Evolutionary conservation across 2,329 filamentous ascomycete species (phyloP).

Genomic region (Paramyrothecium sp.): DNA sequence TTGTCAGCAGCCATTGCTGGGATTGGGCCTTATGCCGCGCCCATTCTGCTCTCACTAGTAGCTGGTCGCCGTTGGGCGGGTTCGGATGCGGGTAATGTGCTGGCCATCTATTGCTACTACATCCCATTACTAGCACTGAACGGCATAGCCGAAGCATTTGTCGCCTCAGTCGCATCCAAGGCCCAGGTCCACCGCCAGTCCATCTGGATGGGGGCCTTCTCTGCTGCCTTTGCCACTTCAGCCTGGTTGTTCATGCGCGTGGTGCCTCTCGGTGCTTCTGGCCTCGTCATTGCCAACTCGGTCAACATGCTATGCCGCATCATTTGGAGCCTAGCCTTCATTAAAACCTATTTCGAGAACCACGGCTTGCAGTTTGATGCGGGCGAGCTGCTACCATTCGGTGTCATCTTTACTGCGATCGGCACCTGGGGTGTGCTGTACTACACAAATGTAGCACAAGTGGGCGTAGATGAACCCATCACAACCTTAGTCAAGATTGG

Average conservation of each 20-base stretch:
- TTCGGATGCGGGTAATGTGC: slow-evolving; percentile 69
- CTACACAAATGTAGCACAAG: slow-evolving; percentile 19
- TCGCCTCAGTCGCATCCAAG: slow-evolving; percentile 79
- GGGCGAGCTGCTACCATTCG: slow-evolving; percentile 22
- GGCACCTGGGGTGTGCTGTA: slow-evolving; percentile 23
- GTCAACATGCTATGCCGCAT: slow-evolving; percentile 90
- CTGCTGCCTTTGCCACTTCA: slow-evolving; percentile 68
- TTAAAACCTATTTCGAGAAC: slow-evolving; percentile 59
- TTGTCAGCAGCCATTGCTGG: slow-evolving; percentile 67
- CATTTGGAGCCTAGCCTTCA: slow-evolving; percentile 74
- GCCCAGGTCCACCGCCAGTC: slow-evolving; percentile 75
- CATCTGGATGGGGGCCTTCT: slow-evolving; percentile 81
- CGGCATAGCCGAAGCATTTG: slow-evolving; percentile 88
- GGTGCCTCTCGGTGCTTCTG: slow-evolving; percentile 68
- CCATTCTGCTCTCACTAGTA: slow-evolving; percentile 69
- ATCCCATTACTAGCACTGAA: slow-evolving; percentile 91
- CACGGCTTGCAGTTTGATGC: slow-evolving; percentile 34
- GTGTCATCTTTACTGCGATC: slow-evolving; percentile 22
- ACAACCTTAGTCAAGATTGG: slow-evolving; percentile 44
- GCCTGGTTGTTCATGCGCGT: slow-evolving; percentile 75
- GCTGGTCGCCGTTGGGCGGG: slow-evolving; percentile 75
- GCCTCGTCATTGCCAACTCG: slow-evolving; percentile 81
- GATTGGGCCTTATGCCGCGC: slow-evolving; percentile 74
- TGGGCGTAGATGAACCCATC: slow-evolving; percentile 23
- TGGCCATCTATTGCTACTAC: slow-evolving; percentile 86